phyloP scores from a whole-genome alignment of 257 asterid genomes.

The Mitragyna speciosa region DNA sequence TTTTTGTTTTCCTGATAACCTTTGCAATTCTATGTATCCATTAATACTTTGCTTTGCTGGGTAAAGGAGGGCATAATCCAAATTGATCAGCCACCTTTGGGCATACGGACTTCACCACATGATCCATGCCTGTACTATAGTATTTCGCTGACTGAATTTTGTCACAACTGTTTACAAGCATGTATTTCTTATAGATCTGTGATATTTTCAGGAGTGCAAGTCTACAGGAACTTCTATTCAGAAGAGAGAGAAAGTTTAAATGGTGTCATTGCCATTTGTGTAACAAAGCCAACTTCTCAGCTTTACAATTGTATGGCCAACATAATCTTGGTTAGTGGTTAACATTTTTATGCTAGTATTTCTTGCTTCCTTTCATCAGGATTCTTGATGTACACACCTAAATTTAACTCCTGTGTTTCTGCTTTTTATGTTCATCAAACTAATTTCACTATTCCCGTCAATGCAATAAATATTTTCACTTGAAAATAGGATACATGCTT shows the following conservation, averaged over 20 bases:
- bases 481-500: neutral
- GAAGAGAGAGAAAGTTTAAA: constrained; percentile 73
- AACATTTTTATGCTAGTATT: neutral
- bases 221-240: constrained; percentile 73
- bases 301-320: constrained; percentile 45
- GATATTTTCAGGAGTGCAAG: constrained; percentile 60
- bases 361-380: neutral
- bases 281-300: constrained; percentile 43
- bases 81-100: no score
- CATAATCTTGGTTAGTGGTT: constrained; percentile 60
- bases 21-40: neutral
- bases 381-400: neutral
- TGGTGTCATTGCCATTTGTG: constrained; percentile 75
- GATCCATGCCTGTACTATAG: neutral
- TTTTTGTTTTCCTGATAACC: neutral
- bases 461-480: neutral
- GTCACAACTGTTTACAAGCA: neutral
- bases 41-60: neutral
- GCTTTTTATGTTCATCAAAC: neutral
- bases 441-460: neutral
- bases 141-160: constrained; percentile 3
- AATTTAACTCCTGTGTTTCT: neutral
- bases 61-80: no score
- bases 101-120: no score
- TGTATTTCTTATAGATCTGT: constrained; percentile 1